These are phyloP conservation scores for Lantana camara DNA, from an alignment of 257 asterid species.

Conservation along the genomic window DNA sequence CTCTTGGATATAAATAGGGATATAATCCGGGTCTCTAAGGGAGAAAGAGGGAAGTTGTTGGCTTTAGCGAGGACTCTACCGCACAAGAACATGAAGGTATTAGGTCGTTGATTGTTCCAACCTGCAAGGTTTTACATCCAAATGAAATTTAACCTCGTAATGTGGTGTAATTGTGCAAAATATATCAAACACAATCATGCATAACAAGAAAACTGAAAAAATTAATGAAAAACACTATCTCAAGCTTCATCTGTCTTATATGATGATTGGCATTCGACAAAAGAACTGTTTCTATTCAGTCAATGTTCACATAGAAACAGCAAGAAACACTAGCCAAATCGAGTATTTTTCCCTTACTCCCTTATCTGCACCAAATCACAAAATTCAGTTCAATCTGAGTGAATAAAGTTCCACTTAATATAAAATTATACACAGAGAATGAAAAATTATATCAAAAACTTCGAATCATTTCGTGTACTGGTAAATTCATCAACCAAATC, in stretches of 20 bases:
- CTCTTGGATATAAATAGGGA: conserved; percentile 19
- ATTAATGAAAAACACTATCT: not conserved
- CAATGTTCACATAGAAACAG: no score
- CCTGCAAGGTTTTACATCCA: conserved; percentile 35
- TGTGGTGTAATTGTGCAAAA: not conserved
- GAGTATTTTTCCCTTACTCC: no score
- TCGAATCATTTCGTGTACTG: no score
- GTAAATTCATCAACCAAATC: no score
- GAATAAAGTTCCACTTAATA: no score
- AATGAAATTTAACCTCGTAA: conserved; percentile 4
- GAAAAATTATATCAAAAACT: no score
- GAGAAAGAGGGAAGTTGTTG: conserved; percentile 13
- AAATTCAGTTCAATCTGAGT: no score
- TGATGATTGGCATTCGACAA: not conserved
- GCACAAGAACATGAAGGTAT: conserved; percentile 39
- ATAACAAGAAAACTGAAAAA: not conserved
- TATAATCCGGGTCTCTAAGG: conserved; percentile 5
- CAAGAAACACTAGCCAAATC: no score
- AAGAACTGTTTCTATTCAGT: not conserved
- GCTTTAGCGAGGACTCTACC: conserved; percentile 32
- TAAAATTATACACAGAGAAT: no score
- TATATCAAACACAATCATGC: not conserved
- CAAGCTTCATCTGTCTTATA: not conserved
- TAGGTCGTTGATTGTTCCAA: conserved; percentile 19
- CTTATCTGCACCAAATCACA: no score